Percentiles rank a stretch among this genome's conserved stretches.
phyloP scores from a whole-genome alignment of 2,329 filamentous ascomycete genomes.

The Cercospora citrullina region DNA sequence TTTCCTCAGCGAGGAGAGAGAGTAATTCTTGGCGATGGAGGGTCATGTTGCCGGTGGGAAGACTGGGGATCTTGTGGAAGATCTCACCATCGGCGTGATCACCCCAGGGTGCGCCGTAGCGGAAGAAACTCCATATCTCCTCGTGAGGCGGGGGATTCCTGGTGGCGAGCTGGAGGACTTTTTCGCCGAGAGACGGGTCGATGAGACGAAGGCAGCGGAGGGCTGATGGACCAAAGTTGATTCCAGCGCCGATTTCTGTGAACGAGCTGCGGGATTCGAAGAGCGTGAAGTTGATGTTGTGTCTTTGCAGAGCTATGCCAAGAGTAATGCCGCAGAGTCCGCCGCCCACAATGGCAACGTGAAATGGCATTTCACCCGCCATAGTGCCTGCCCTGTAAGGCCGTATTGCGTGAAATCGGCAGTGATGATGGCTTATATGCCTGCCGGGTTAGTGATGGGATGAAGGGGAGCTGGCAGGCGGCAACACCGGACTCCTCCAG shows the following conservation, averaged over 20 bases:
- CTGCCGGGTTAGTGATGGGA: not conserved
- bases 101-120: conserved; percentile 37
- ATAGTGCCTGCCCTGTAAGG: not conserved
- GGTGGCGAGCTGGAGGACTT: conserved; percentile 42
- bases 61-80: conserved; percentile 33
- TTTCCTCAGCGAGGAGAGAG: conserved; percentile 45
- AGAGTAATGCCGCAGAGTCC: conserved; percentile 60
- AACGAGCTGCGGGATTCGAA: conserved; percentile 51
- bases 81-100: conserved; percentile 30
- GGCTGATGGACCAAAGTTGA: conserved; percentile 65
- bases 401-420: not conserved
- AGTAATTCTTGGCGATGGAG: conserved; percentile 45
- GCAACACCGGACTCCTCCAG: not conserved
- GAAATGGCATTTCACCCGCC: conserved; percentile 10
- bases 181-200: conserved; percentile 43
- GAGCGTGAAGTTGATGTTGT: conserved; percentile 34
- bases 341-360: conserved; percentile 57
- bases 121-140: conserved; percentile 44
- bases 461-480: not conserved
- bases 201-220: conserved; percentile 94
- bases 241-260: conserved; percentile 59
- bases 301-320: conserved; percentile 51
- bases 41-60: conserved; percentile 34
- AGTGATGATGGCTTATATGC: not conserved
- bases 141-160: conserved; percentile 41